These are phyloP conservation scores for Chytriomyces sp. DNA, from an alignment of 192 early-diverging fungal species.

Conservation along the genomic window DNA sequence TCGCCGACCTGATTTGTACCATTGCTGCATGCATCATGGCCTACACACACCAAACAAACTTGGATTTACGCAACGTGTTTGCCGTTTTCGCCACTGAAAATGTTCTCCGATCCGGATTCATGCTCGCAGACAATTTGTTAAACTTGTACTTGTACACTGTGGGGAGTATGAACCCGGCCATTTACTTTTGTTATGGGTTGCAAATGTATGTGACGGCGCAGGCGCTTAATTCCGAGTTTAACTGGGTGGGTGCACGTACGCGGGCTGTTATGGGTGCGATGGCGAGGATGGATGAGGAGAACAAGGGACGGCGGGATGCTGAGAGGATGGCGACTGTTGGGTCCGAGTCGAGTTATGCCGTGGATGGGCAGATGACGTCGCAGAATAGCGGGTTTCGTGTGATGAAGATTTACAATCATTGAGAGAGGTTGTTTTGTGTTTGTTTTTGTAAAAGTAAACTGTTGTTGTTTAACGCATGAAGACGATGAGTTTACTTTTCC, in stretches of 20 bases:
- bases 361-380: neutral
- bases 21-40: neutral
- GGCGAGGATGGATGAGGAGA: neutral
- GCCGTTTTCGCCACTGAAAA: neutral
- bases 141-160: constrained; percentile 3
- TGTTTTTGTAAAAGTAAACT: no score
- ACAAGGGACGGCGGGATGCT: neutral
- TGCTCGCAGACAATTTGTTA: neutral
- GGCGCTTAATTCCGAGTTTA: constrained; percentile 25
- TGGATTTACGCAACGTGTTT: neutral
- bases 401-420: constrained; percentile 1
- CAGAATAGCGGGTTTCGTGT: neutral
- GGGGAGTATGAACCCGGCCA: neutral
- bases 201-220: constrained; percentile 11
- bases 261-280: neutral
- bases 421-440: no score
- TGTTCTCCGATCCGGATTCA: neutral
- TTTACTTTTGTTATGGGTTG: neutral
- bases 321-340: neutral
- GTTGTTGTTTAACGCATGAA: no score
- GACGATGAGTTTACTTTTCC: no score
- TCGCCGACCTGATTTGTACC: constrained; percentile 9
- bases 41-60: neutral
- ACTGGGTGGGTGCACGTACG: neutral
- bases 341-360: neutral